Conservation (phyloP, 106 monocot genomes). For the Agapanthus africanus region DNA sequence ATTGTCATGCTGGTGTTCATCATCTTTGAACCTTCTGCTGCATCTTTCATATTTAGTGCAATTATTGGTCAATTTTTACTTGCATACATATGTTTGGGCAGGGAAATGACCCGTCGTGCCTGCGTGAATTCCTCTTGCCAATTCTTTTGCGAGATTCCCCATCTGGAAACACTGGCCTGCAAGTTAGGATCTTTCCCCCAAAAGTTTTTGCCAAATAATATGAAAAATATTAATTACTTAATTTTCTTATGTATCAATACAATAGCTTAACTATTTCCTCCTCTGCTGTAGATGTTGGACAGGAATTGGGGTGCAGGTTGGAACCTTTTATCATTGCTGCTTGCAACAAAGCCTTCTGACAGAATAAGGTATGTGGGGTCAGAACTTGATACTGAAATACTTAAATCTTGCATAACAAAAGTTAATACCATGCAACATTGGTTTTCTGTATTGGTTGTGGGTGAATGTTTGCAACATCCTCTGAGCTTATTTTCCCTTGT, state of each 20-base stretch:
- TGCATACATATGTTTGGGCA: constrained; percentile 2
- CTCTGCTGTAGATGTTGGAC: constrained; percentile 70
- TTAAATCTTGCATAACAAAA: not conserved
- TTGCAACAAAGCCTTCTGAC: constrained; percentile 74
- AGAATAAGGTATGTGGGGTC: constrained; percentile 59
- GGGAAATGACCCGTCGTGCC: constrained; percentile 87
- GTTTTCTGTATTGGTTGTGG: not conserved
- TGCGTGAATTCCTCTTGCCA: constrained; percentile 85
- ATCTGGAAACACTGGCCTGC: constrained; percentile 81
- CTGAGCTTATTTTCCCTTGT: not conserved
- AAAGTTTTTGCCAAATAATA: not conserved
- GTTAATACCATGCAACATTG: too few relatives aligned
- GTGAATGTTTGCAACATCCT: not conserved
- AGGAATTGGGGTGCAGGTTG: constrained; percentile 97
- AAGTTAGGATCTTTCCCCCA: constrained; percentile 34
- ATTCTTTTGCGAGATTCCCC: constrained; percentile 60
- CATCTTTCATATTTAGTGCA: not conserved
- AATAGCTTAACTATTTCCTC: not conserved
- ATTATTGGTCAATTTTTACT: not conserved
- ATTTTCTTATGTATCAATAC: not conserved
- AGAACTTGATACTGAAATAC: not conserved
- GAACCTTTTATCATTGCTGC: constrained; percentile 81
- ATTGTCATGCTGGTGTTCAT: not conserved
- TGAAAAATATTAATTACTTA: not conserved
- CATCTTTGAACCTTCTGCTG: too few relatives aligned